Base-by-base conservation (phyloP, 208 protist species). In the Trichomonas tenax region DNA sequence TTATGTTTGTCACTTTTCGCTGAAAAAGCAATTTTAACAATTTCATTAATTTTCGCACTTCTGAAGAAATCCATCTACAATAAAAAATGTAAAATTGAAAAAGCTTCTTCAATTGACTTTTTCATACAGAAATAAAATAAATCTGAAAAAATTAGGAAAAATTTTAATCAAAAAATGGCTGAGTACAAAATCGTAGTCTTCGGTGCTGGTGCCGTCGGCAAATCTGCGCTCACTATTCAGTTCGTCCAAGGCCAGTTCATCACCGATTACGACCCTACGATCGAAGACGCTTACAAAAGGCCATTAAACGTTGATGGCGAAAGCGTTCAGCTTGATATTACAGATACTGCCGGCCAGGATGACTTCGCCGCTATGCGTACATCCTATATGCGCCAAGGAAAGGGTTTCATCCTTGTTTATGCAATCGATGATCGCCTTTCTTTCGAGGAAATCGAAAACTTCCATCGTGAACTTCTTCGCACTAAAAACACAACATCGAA, bases 161-260 rank as follows among this genome's bases (percentile, higher is more conserved):
- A n/a, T n/a, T n/a, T n/a, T n/a, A n/a, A n/a, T n/a, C n/a, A n/a
- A n/a, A n/a, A n/a, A n/a, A 93, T 93, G 86, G 44, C n/a, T 51
- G 93, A 96, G 26, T 96, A 40, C 40, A 96, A 96, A 96, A 93
- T 96, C 36, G 97, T 98, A n/a, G 96, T 98, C 48, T 97, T 98
- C 34, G 97, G 97, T 44, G 97, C 96, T 40, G 97, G 97, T 97
- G 97, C 97, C 96, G 97, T 98, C 51, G 97, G 97, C 38, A 98
- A 98, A 96, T 97, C 97, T 0, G 97, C 97, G 17, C 93, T 98
- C 1, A 97, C 97, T 0, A 97, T 98, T 38, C 97, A 97, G 81
- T 97, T 98, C n/a, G 96, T 98, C 17, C 95, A 97, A 0, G 96
- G 96, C 21, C 48, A 97, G 15, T 98, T 98, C 95, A 49, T 98